Conservation (phyloP, 257 asterid species). For the Catharanthus roseus region DNA sequence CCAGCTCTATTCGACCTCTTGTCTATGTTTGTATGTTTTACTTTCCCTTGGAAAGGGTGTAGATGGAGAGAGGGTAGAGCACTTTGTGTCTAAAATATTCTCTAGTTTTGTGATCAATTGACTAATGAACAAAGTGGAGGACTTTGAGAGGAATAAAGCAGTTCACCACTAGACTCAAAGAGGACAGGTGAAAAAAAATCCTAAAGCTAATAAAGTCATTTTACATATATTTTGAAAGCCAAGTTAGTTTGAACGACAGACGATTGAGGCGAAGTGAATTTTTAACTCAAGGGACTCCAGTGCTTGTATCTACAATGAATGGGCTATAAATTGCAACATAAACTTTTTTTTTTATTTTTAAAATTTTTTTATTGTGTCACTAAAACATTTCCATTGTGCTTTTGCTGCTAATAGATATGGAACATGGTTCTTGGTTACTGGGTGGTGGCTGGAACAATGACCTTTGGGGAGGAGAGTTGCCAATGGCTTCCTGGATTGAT, state of each 20-base stretch:
- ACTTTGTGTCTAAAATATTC: neutral
- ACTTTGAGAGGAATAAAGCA: neutral
- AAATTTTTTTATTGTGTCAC: neutral
- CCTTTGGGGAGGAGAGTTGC: slow-evolving; percentile 93
- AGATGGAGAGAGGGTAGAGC: neutral
- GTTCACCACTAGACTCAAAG: neutral
- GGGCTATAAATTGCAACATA: neutral
- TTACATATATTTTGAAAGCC: neutral
- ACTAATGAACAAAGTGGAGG: neutral
- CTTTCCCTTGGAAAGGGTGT: neutral
- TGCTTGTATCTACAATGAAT: neutral
- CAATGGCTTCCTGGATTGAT: slow-evolving; percentile 93
- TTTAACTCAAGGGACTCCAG: neutral
- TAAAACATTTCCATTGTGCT: slow-evolving; percentile 12
- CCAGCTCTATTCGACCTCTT: too few species aligned
- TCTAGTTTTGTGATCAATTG: neutral
- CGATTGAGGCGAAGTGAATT: neutral
- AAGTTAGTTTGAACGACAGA: neutral
- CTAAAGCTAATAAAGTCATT: too few species aligned
- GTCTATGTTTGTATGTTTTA: too few species aligned
- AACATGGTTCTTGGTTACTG: slow-evolving; percentile 73
- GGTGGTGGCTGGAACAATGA: slow-evolving; percentile 99
- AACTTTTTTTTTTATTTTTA: neutral
- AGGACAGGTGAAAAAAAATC: neutral
- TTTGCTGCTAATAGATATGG: slow-evolving; percentile 38